Evolutionary conservation across 2,329 filamentous ascomycete genomes (phyloP), one percentile per base, ranked within the genome.

Genomic region (Anisogramma anomala): DNA sequence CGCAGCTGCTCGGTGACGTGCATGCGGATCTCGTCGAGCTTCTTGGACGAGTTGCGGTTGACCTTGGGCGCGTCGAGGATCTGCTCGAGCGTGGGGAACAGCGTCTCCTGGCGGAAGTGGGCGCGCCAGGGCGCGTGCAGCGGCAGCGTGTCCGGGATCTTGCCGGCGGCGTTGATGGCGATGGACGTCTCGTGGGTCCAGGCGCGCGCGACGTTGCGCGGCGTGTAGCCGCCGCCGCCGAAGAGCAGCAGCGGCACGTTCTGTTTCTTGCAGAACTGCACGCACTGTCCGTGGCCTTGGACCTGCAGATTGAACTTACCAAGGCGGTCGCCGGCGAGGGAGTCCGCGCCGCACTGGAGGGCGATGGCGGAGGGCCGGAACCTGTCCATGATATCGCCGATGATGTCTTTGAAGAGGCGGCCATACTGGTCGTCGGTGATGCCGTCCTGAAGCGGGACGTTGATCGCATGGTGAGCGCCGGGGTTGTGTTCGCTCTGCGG

Each of bases 171-270:
- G 50, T 80, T 79, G 48, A 93, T 84, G 46, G 86, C 86, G 51
- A 96, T 85, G 46, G 84, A 83, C 10, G 91, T 98, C 65, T 98
- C 91, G 62, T 94, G 89, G 18, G 88, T 86, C 91, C 91, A 98
- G 22, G 89, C 87, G 40, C 91, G 82, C 31, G 91, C 91, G 6
- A 98, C 91, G 55, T 98, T 98, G 49, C 89, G 78, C 4, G 91
- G 88, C 11, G 91, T 98, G 63, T 98, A 98, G 20, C 91, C 91
- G 42, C 91, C 91, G 28, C 91, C 91, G 33, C 91, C 91, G 44
- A 96, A 84, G 41, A 98, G 76, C 36, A 98, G 78, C 47, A 96
- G 72, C 3, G 91, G 91, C 1, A 94, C 67, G 6, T 74, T 71
- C 48, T 87, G 77, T 34, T 69, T 75, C 61, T 96, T 96, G 61